Percentiles rank a stretch among this genome's conserved stretches.
phyloP scores from a whole-genome alignment of 2,329 filamentous ascomycete genomes.

The Aspergillus thermomutatus region DNA sequence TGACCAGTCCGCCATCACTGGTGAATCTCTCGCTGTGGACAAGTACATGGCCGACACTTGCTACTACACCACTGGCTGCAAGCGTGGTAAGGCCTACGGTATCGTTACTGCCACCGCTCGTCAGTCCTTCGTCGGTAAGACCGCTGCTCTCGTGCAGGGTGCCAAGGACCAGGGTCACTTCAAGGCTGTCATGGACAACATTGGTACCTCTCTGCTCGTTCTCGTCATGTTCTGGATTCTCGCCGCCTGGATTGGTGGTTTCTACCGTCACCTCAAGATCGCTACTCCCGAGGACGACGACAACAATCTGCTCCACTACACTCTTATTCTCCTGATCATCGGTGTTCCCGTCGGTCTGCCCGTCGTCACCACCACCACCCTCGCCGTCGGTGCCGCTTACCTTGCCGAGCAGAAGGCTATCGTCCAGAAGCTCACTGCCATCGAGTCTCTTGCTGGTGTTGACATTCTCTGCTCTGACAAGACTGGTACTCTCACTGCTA shows the following conservation, averaged over 20 bases:
- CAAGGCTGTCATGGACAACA: slow-evolving; percentile 81
- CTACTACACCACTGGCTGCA: slow-evolving; percentile 79
- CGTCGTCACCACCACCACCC: slow-evolving; percentile 73
- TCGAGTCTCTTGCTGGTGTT: slow-evolving; percentile 71
- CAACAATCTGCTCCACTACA: slow-evolving; percentile 65
- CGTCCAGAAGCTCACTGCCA: slow-evolving; percentile 75
- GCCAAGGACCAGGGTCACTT: slow-evolving; percentile 74
- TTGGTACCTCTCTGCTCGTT: slow-evolving; percentile 69
- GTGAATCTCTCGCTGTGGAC: slow-evolving; percentile 66
- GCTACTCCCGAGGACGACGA: slow-evolving; percentile 50
- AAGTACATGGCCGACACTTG: slow-evolving; percentile 67
- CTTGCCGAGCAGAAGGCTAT: slow-evolving; percentile 75
- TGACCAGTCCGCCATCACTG: slow-evolving; percentile 78
- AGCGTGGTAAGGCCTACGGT: slow-evolving; percentile 73
- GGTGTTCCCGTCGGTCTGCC: slow-evolving; percentile 78
- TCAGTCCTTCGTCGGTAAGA: slow-evolving; percentile 73
- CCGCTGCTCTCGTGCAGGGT: slow-evolving; percentile 69
- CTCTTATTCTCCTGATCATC: slow-evolving; percentile 69
- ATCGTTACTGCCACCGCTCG: slow-evolving; percentile 65
- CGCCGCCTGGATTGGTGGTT: slow-evolving; percentile 72
- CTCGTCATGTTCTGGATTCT: slow-evolving; percentile 76
- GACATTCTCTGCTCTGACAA: slow-evolving; percentile 80
- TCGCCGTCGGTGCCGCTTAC: slow-evolving; percentile 74
- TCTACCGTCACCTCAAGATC: slow-evolving; percentile 68
- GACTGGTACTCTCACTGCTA: slow-evolving; percentile 64